Base-by-base conservation (phyloP, 208 protist species). In the Trypanosoma rangeli region DNA sequence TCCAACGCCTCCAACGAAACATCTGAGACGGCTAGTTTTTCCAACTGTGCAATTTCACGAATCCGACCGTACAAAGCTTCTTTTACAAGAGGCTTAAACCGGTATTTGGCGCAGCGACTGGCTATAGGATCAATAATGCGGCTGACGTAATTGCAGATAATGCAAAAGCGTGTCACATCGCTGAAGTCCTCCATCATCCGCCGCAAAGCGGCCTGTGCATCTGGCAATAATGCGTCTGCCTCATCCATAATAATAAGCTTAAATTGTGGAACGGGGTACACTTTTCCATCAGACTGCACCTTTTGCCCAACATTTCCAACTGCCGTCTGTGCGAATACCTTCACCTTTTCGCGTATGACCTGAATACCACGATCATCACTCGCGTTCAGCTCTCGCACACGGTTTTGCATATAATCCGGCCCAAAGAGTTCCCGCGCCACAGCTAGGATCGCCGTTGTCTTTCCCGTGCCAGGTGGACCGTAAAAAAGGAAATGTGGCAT, bases 171-270 rank as follows among this genome's bases (percentile, higher is more conserved):
- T 0, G 99, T 99, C 10, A 99, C 96, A 42, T 93, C 94, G 35
- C 97, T 96, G 64, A 98, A 98, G 53, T 96, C 92, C 78, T 99
- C 98, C 87, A 99, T 99, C 75, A 98, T 99, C 33, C 99, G 86
- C 37, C 99, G 89, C 29, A 99, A 86, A 9, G 98, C 98, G 18
- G 87, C 94, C 78, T 99, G 99, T 13, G 99, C 99, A 71, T 99
- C 98, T 0, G 78, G 76, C 29, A 99, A 98, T 86, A 99, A 93
- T 49, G 94, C 95, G 83, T 99, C 99, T 7, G 98, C 98, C 85
- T 99, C 99, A 78, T 99, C 99, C 0, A 99, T 86, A 63, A 99
- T 99, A 74, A 99, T 99, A 9, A 99, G 81, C 85, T 99, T 99
- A 84, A 98, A 98, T n/a, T 84, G 80, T 5, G 93, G 92, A 4